These are phyloP conservation scores for Jatropha curcas DNA, from an alignment of 345 rosid genomes.

Conservation along the genomic window DNA sequence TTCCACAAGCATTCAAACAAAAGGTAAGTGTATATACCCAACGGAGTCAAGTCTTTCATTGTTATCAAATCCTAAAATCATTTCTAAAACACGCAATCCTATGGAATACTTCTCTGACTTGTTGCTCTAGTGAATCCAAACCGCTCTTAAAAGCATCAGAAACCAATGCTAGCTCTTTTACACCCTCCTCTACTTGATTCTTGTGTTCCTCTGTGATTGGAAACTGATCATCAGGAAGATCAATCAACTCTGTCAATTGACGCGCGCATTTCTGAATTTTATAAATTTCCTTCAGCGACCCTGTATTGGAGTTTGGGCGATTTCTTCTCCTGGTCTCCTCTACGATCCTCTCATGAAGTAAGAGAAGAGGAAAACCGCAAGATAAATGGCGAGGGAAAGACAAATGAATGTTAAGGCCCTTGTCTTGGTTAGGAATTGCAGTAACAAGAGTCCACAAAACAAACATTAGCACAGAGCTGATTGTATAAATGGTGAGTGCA, in stretches of 20 bases:
- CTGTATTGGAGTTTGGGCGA: slow-evolving; percentile 22
- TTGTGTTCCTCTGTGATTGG: slow-evolving; percentile 34
- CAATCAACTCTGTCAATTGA: slow-evolving; percentile 35
- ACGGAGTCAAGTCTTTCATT: too few relatives aligned
- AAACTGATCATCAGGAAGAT: slow-evolving; percentile 28
- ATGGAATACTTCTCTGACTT: slow-evolving; percentile 40
- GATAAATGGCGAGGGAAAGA: slow-evolving; percentile 31
- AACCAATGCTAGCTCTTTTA: slow-evolving; percentile 31
- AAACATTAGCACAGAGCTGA: slow-evolving; percentile 35
- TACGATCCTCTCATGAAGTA: slow-evolving; percentile 36
- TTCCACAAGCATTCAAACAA: too few relatives aligned
- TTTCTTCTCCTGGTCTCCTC: slow-evolving; percentile 45
- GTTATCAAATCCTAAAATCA: too few relatives aligned
- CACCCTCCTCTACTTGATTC: slow-evolving; percentile 23
- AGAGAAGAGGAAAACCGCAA: slow-evolving; percentile 27
- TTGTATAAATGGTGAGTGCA: slow-evolving; percentile 32
- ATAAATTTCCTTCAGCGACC: slow-evolving; percentile 40
- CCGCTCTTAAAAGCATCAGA: slow-evolving; percentile 32
- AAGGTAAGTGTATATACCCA: too few relatives aligned
- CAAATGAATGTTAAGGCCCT: slow-evolving; percentile 33
- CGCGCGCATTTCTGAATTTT: slow-evolving; percentile 32
- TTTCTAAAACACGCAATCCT: too few relatives aligned
- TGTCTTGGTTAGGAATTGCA: slow-evolving; percentile 49
- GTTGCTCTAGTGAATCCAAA: slow-evolving; percentile 41
- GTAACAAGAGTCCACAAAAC: slow-evolving; percentile 45